These are phyloP conservation scores for Phytophthora agathidicida DNA, from an alignment of 352 stramenopile genomes.

Conservation along the genomic window DNA sequence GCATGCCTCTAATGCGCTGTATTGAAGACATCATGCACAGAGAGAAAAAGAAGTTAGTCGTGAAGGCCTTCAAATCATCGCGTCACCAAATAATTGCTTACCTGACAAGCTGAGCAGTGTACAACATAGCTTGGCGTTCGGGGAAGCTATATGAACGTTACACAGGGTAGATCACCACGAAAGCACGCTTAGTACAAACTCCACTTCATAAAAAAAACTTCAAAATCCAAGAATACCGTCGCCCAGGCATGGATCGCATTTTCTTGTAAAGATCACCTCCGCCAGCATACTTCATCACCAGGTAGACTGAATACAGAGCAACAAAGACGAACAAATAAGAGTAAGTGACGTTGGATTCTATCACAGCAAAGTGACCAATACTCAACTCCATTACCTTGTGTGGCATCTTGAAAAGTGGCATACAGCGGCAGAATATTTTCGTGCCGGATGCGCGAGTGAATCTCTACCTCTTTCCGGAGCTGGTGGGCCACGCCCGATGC, in stretches of 20 bases:
- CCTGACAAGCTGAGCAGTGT: slow-evolving; percentile 78
- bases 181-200: too few species aligned
- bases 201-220: too few species aligned
- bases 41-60: background rate
- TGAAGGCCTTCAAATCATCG: background rate
- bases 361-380: background rate
- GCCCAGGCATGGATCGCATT: slow-evolving; percentile 52
- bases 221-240: slow-evolving; percentile 46
- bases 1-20: slow-evolving; percentile 65
- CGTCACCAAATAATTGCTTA: slow-evolving; percentile 9
- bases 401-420: slow-evolving; percentile 84
- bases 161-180: too few species aligned
- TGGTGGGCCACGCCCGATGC: slow-evolving; percentile 73
- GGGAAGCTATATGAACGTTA: slow-evolving; percentile 58
- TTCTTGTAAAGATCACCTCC: slow-evolving; percentile 89
- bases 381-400: slow-evolving; percentile 37
- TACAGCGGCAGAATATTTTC: slow-evolving; percentile 89
- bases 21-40: too few species aligned
- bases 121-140: slow-evolving; percentile 68
- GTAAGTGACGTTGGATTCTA: background rate
- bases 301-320: slow-evolving; percentile 58
- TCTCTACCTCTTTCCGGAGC: slow-evolving; percentile 90
- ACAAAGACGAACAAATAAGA: background rate
- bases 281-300: slow-evolving; percentile 88
- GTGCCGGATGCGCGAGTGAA: slow-evolving; percentile 91